These are phyloP conservation scores for Aspergillus hiratsukae DNA, from an alignment of 2,329 filamentous ascomycete species.

Conservation along the genomic window DNA sequence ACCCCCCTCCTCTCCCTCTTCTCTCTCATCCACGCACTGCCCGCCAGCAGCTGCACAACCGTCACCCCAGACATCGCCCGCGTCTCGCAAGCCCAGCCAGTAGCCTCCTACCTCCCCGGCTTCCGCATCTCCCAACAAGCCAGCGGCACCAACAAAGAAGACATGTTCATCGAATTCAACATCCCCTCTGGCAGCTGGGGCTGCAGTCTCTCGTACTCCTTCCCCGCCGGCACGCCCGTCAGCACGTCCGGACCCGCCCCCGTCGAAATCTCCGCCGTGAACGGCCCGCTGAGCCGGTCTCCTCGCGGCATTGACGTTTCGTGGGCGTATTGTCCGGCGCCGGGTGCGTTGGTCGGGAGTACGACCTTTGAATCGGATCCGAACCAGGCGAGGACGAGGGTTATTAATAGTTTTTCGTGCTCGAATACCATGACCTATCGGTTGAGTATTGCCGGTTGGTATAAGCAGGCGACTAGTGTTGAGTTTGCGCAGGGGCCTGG, in stretches of 20 bases:
- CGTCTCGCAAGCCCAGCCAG: constrained; percentile 5
- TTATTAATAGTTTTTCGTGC: constrained; percentile 9
- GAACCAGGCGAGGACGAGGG: not conserved
- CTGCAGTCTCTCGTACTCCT: constrained; percentile 6
- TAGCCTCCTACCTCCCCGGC: constrained; percentile 3
- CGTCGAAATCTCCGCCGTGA: constrained; percentile 5
- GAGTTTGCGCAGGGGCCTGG: constrained; percentile 1
- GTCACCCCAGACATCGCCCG: constrained; percentile 2
- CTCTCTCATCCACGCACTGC: not conserved
- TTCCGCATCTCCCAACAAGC: constrained; percentile 6
- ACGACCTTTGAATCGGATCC: constrained; percentile 1
- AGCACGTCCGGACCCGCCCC: constrained; percentile 1
- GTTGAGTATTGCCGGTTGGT: constrained; percentile 6
- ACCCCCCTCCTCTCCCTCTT: not conserved
- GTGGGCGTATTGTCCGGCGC: constrained; percentile 5
- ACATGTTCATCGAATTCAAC: constrained; percentile 9
- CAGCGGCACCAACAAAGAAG: constrained; percentile 3
- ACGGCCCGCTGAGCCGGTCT: constrained; percentile 4
- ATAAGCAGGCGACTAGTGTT: constrained; percentile 1
- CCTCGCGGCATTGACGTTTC: constrained; percentile 6
- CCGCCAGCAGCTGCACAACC: constrained; percentile 5
- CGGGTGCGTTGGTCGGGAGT: constrained; percentile 2
- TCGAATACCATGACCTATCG: constrained; percentile 3
- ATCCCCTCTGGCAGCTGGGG: constrained; percentile 6
- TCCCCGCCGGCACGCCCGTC: constrained; percentile 2